Conservation (phyloP, 176 grass and related monocot species). For the Aegilops tauschii region DNA sequence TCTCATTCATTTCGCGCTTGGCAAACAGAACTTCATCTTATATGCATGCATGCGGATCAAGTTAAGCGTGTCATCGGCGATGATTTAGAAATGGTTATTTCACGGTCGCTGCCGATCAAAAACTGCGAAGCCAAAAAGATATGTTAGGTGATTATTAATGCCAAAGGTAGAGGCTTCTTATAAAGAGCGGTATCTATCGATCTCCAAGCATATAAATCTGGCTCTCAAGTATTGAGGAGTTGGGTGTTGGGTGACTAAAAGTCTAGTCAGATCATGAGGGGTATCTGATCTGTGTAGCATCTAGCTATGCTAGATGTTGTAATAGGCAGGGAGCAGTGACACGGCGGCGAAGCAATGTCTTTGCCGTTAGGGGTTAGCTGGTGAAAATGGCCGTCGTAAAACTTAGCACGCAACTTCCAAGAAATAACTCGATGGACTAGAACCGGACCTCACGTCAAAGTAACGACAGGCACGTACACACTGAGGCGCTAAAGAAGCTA, state of each 20-base stretch:
- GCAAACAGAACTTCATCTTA: neutral
- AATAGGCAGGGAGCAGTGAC: neutral
- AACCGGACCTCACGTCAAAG: neutral
- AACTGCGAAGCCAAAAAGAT: no score
- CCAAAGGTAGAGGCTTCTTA: no score
- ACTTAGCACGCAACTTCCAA: conserved; percentile 23
- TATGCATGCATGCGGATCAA: neutral
- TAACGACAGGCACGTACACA: no score
- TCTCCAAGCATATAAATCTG: no score
- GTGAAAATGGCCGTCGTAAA: conserved; percentile 1
- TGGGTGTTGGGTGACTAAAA: neutral
- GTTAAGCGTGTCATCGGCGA: no score
- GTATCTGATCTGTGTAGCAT: no score
- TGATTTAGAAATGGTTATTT: no score
- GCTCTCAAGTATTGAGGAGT: neutral
- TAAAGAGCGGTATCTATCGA: no score
- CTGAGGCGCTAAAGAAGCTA: no score
- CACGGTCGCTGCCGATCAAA: no score
- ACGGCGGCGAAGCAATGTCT: neutral
- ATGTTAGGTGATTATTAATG: no score
- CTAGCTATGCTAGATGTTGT: neutral
- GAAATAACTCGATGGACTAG: neutral
- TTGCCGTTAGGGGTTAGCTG: conserved; percentile 14
- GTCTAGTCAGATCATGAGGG: neutral
- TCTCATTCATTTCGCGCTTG: no score